A percentile compares a stretch with the other conserved stretches of the same genome.
phyloP scores from a whole-genome alignment of 768 basidiomycete genomes.

The Tremella fuciformis region DNA sequence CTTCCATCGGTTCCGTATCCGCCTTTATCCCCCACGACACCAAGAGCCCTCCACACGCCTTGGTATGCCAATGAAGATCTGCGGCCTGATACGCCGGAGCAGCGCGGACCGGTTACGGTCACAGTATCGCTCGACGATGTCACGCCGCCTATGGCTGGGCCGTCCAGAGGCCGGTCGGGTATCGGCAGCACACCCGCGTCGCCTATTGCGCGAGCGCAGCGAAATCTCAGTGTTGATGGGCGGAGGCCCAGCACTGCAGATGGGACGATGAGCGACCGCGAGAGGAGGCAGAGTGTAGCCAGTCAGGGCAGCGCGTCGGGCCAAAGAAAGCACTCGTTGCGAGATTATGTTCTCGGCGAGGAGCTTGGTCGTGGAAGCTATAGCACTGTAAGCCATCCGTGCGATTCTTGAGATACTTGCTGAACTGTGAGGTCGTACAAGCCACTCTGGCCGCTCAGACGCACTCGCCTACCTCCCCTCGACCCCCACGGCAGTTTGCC shows the following conservation, averaged over 20 bases:
- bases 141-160: not conserved
- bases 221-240: conserved; percentile 11
- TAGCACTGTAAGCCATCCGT: conserved; percentile 43
- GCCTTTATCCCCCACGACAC: conserved; percentile 9
- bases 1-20: not conserved
- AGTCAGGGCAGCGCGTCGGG: conserved; percentile 11
- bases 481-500: conserved; percentile 41
- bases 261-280: conserved; percentile 17
- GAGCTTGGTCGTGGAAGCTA: conserved; percentile 52
- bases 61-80: not conserved
- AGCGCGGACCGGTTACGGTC: conserved; percentile 8
- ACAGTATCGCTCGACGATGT: conserved; percentile 14
- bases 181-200: conserved; percentile 18
- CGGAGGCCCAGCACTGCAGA: conserved; percentile 3
- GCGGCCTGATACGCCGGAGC: conserved; percentile 7
- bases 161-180: conserved; percentile 9
- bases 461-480: conserved; percentile 30
- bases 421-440: conserved; percentile 25
- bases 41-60: not conserved
- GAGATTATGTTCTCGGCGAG: conserved; percentile 51
- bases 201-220: conserved; percentile 9
- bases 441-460: conserved; percentile 26
- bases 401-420: not conserved
- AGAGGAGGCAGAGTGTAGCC: conserved; percentile 35
- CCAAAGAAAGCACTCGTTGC: conserved; percentile 20